These are phyloP conservation scores for Mortierella polycephala DNA, from an alignment of 371 early-diverging fungal genomes.

Conservation along the genomic window DNA sequence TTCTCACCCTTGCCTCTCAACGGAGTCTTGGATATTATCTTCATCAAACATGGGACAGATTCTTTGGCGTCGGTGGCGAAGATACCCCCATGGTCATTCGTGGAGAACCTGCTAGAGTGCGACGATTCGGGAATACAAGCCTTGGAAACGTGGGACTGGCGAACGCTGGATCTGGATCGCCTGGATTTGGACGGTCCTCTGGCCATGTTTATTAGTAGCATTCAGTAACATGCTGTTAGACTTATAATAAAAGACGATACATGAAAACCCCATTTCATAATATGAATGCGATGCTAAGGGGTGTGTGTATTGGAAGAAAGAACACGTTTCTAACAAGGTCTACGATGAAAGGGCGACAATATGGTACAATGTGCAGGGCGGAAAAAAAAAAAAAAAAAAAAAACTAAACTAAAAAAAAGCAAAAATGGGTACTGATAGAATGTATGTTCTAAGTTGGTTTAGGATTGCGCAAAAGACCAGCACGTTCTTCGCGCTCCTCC, in stretches of 20 bases:
- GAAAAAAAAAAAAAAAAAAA: conserved; percentile 2
- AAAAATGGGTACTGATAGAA: neutral
- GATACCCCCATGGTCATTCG: conserved; percentile 10
- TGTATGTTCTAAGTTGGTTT: conserved; percentile 18
- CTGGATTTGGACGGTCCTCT: conserved; percentile 18
- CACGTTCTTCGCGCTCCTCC: conserved; percentile 30
- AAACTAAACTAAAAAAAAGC: neutral
- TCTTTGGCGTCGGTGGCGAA: conserved; percentile 23
- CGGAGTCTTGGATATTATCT: conserved; percentile 33
- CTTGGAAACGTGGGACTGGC: conserved; percentile 25
- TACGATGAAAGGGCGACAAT: neutral
- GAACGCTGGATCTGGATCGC: conserved; percentile 23
- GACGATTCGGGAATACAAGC: conserved; percentile 14
- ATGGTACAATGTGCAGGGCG: conserved; percentile 7
- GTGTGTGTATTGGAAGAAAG: too few species aligned
- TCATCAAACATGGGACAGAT: conserved; percentile 12
- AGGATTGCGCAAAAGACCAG: conserved; percentile 22
- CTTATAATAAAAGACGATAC: neutral
- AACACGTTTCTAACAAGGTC: neutral
- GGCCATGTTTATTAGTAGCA: conserved; percentile 6
- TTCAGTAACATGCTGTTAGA: neutral
- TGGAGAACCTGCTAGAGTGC: conserved; percentile 47
- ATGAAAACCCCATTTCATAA: too few species aligned
- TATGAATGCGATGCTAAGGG: too few species aligned
- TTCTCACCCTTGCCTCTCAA: conserved; percentile 30